Base-by-base conservation (phyloP, 768 basidiomycete genomes). In the Pulveroboletus sp. region DNA sequence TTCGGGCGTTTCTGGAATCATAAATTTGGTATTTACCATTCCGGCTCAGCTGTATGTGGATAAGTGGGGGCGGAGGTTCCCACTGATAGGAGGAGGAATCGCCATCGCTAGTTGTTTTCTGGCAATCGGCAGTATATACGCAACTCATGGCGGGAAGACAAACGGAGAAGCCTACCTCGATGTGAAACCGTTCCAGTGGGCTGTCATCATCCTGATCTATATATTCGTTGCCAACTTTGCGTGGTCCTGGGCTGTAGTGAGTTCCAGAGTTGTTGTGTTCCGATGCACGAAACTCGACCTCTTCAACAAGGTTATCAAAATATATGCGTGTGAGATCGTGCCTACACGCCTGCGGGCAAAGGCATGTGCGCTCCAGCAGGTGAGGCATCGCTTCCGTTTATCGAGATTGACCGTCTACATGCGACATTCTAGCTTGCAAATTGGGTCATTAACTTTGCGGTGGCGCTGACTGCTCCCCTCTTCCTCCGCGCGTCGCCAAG, bases 1-100 rank as follows among this genome's bases (percentile, higher is more conserved):
- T 0, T 76, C 76, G 1, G 79, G 76, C 5, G 66, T 79, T 11
- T 73, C 75, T 1, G 79, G 77, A 28, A 65, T 80, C 36, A 55
- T 76, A 32, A 73, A 72, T 51, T 51, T 78, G 17, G 63, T 63
- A 14, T 62, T 66, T 38, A 75, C 73, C 6, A 65, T 76, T 42
- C 59, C 65, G 3, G 62, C 70, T 10, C 73, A 73, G 51, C 46
- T 71, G 39, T 71, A 63, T 43, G 66, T 70, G 15, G 76, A 76
- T 43, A 70, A 62, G 52, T 76, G 72, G 71, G 59, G 51, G 41
- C 59, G 67, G 40, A 67, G 24, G 37, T 58, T 63, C 9, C 63
- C 76, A 6, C 64, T 71, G 59, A 71, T 80, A 44, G 59, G 61
- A 17, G 77, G 78, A 6, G 76, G 77, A 14, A 46, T 68, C 1